These are phyloP conservation scores for Akanthomyces muscarius DNA, from an alignment of 2,329 filamentous ascomycete species.

Conservation along the genomic window DNA sequence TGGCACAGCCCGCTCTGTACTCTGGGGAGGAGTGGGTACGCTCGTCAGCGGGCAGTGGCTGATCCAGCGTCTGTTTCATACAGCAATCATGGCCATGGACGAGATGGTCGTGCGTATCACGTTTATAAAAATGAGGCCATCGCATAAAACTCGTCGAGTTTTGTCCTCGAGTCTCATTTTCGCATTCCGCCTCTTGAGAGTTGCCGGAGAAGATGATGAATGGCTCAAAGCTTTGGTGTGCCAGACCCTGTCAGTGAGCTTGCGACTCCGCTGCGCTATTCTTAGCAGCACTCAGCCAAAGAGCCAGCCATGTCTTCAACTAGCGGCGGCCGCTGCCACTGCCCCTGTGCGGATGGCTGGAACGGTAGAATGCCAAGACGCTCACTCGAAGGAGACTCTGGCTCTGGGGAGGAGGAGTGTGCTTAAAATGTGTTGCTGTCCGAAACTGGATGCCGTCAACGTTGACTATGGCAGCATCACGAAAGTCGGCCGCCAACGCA, in stretches of 20 bases:
- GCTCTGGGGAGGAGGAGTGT: too few species aligned
- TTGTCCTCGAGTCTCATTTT: background rate
- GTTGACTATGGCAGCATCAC: background rate
- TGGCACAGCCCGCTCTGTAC: background rate
- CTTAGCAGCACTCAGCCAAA: conserved; percentile 6
- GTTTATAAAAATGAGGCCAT: conserved; percentile 4
- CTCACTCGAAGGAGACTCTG: too few species aligned
- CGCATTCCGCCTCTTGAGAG: background rate
- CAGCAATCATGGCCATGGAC: background rate
- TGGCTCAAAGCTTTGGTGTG: background rate
- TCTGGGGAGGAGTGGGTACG: background rate
- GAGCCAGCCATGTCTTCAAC: background rate
- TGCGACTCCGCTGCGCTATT: conserved; percentile 9
- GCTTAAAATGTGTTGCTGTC: too few species aligned
- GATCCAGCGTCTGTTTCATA: conserved; percentile 9
- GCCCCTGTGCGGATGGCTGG: too few species aligned
- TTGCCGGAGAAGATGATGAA: background rate
- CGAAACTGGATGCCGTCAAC: background rate
- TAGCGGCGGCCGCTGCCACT: background rate
- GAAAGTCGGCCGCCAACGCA: background rate
- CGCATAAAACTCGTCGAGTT: background rate
- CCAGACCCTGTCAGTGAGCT: background rate
- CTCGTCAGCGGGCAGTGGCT: background rate
- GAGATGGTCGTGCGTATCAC: conserved; percentile 2
- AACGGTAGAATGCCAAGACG: too few species aligned